phyloP scores from a whole-genome alignment of 228 moss, liverwort and hornwort genomes.

The Sphagnum fallax region DNA sequence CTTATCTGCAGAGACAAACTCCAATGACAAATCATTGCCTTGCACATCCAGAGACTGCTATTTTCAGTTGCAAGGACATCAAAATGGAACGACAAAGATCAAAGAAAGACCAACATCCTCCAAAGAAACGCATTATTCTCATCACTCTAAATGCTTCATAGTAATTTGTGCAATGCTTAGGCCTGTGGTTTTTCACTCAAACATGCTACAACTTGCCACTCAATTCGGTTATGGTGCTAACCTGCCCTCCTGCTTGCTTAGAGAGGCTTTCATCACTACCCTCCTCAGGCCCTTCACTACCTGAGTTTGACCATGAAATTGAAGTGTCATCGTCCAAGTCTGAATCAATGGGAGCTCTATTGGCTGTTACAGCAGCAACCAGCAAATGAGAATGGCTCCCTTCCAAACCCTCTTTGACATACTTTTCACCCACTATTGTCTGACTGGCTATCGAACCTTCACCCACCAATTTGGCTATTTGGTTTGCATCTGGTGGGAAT shows the following conservation, averaged over 20 bases:
- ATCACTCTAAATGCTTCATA: too few relatives aligned
- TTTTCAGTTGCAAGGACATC: too few relatives aligned
- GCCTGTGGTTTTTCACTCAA: too few relatives aligned
- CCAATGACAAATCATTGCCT: too few relatives aligned
- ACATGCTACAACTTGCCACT: too few relatives aligned
- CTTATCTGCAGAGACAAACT: not conserved
- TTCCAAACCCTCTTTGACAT: not conserved
- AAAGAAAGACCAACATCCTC: too few relatives aligned
- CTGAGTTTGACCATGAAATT: constrained; percentile 36
- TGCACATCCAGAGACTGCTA: too few relatives aligned
- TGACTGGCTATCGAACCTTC: not conserved
- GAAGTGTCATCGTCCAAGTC: constrained; percentile 35
- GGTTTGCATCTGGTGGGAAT: not conserved
- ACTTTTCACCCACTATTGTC: not conserved
- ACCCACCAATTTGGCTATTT: too few relatives aligned
- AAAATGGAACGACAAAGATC: too few relatives aligned
- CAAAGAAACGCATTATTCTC: too few relatives aligned
- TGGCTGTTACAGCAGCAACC: constrained; percentile 19
- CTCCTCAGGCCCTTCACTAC: constrained; percentile 11
- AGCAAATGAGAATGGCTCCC: constrained; percentile 3
- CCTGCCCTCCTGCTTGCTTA: constrained; percentile 5
- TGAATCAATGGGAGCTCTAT: constrained; percentile 8
- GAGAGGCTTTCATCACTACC: not conserved
- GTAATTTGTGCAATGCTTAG: too few relatives aligned
- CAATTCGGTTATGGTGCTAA: not conserved